These are phyloP conservation scores for Euphorbia lathyris DNA, from an alignment of 345 rosid species.

Conservation along the genomic window DNA sequence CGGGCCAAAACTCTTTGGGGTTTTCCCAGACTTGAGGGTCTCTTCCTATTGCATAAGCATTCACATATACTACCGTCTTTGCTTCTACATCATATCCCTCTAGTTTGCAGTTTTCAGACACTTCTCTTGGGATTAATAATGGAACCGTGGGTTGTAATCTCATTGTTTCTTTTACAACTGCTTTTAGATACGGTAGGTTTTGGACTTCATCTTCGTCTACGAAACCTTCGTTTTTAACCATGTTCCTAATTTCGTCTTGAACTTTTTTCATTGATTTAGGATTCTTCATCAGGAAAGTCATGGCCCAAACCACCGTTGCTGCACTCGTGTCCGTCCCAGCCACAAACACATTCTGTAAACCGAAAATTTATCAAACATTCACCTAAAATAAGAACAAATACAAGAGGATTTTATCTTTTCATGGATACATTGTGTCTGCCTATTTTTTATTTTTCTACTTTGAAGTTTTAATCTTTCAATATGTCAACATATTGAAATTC, in stretches of 20 bases:
- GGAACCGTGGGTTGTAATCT: constrained; percentile 20
- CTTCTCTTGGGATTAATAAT: constrained; percentile 31
- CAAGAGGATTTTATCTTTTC: no score
- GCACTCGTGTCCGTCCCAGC: constrained; percentile 45
- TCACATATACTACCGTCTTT: constrained; percentile 30
- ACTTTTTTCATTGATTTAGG: constrained; percentile 34
- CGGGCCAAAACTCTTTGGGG: constrained; percentile 19
- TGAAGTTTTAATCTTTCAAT: no score
- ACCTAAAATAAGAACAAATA: no score
- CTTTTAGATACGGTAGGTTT: constrained; percentile 3
- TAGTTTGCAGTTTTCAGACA: constrained; percentile 18
- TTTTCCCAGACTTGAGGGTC: constrained; percentile 38
- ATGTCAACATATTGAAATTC: no score
- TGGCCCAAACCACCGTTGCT: constrained; percentile 41
- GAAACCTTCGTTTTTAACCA: constrained; percentile 27
- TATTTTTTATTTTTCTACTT: no score
- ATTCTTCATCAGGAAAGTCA: constrained; percentile 37
- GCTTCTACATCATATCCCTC: constrained; percentile 31
- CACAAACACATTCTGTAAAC: constrained; percentile 33
- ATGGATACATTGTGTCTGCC: no score
- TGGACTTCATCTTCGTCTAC: constrained; percentile 34
- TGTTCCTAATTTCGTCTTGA: constrained; percentile 32
- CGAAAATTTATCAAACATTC: background rate
- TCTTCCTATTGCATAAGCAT: constrained; percentile 37
- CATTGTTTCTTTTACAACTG: constrained; percentile 3